Base-by-base conservation (phyloP, 345 rosid species). In the Sisymbrium irio region DNA sequence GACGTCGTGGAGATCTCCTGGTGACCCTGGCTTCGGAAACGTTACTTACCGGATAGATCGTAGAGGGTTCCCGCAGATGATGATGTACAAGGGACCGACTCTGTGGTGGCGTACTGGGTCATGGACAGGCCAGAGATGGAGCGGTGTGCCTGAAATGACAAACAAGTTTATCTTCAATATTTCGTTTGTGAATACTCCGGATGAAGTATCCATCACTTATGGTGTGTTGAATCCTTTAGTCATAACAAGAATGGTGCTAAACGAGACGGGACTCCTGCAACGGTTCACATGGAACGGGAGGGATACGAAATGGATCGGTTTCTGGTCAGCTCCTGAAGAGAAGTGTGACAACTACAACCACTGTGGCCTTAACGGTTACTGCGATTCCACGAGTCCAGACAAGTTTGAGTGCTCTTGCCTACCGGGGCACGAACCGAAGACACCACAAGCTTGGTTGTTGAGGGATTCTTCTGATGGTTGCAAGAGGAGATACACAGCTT, bases 71-170 rank as follows among this genome's bases (percentile, higher is more conserved):
- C 85, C 94, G 0, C 88, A 92, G 66, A 9, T 77, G 65, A 47
- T 76, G 17, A 27, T 89, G 19, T 86, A 85, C 61, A 70, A 80
- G n/a, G 88, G 81, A 19, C 33, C 37, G 8, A 9, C 0, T 5
- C 71, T 51, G 5, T 45, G 65, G 64, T 87, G 87, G 89, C 86
- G 96, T 36, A 71, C 62, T 4, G 93, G 93, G 4, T 70, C 87
- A 18, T 85, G 91, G 93, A 87, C 84, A 6, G 90, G 91, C 6
- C 65, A 45, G 12, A 80, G 87, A 69, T 88, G 86, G 96, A 88
- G 81, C 46, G 94, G 92, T 13, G 83, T 92, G 15, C 96, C 92
- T 3, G 83, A 76, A 55, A 86, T 89, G 92, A 66, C 79, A 4
- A 41, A 10, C 10, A 50, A 9, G 46, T 83, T 27, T 50, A 86